Conservation (phyloP, 495 filamentous ascomycete species). For the Cudoniella acicularis region DNA sequence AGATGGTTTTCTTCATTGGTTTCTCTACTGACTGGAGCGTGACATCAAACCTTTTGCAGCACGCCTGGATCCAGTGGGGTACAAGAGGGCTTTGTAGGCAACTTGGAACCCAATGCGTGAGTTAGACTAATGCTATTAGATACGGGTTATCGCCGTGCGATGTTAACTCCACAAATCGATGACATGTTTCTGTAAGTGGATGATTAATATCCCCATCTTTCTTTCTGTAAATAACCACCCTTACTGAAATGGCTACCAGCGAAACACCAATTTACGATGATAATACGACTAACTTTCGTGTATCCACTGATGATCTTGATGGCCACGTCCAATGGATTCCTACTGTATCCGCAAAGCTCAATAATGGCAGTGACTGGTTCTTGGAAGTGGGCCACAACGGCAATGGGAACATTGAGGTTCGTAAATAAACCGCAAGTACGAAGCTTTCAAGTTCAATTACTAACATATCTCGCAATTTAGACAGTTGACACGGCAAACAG, state of each 20-base stretch:
- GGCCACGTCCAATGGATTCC: neutral
- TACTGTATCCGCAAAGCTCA: slow-evolving; percentile 2
- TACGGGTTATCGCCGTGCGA: slow-evolving; percentile 52
- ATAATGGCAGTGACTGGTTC: neutral
- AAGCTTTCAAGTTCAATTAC: neutral
- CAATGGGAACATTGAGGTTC: slow-evolving; percentile 53
- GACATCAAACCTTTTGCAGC: slow-evolving; percentile 54
- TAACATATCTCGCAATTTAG: neutral
- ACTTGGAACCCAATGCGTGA: neutral
- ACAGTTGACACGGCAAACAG: neutral
- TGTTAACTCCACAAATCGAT: slow-evolving; percentile 50
- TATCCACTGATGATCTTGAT: neutral
- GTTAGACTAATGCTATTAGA: slow-evolving; percentile 18
- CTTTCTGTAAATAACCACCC: too few relatives aligned
- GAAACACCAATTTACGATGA: slow-evolving; percentile 8
- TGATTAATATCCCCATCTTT: neutral
- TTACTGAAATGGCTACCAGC: neutral
- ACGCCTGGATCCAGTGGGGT: slow-evolving; percentile 59
- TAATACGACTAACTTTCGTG: neutral
- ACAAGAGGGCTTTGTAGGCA: slow-evolving; percentile 45
- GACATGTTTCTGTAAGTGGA: slow-evolving; percentile 17
- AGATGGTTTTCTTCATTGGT: slow-evolving; percentile 58
- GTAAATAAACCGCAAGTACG: neutral
- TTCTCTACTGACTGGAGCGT: slow-evolving; percentile 53
- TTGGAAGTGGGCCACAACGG: slow-evolving; percentile 59